Base-by-base conservation (phyloP, 78 protist species). In the Dictyostelium discoideum region DNA sequence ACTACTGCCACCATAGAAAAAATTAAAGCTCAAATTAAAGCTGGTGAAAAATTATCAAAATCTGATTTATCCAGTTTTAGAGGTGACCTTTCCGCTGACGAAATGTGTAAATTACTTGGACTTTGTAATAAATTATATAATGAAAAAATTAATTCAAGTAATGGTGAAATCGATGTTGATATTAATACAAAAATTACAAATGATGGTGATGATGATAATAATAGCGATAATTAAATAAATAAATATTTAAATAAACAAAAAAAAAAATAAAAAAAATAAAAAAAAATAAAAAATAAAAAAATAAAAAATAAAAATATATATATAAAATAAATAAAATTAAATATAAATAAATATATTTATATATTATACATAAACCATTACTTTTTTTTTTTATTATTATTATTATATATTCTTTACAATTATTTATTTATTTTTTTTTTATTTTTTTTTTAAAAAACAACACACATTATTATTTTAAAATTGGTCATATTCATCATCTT, bases 81-180 rank as follows among this genome's bases (percentile, higher is more conserved):
- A 88, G 81, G 74, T n/a, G 82, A 44, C 24, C 69, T 88, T 24
- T 16, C 78, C 16, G 73, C 67, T 20, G 94, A 88, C 26, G 81
- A 46, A 16, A 5, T 78, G 29, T 65, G 63, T 20, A 22, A 78
- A 65, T 26, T 88, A 44, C 29, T 88, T 16, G 79, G 73, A 3
- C 39, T 88, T 26, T 80, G 86, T 44, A 14, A 54, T 26, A 84
- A 57, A n/a, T 80, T 65, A 54, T 18, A 16, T 37, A 2, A 2
- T 39, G 72, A 42, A 82, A 82, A 50, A 80, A 44, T 46, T 18
- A 3, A 16, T n/a, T 24, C 85, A 24, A 57, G 9, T 9, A 63
- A 26, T 29, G 83, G 48, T 24, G 74, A 81, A 42, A 39, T 20
- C 3, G 92, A 85, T 48, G 72, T 26, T 24, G 39, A 74, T 14